A percentile compares a stretch with the other conserved stretches of the same genome.
Evolutionary conservation across 176 grass and related monocot genomes (phyloP).

Genomic region (Olyra latifolia): DNA sequence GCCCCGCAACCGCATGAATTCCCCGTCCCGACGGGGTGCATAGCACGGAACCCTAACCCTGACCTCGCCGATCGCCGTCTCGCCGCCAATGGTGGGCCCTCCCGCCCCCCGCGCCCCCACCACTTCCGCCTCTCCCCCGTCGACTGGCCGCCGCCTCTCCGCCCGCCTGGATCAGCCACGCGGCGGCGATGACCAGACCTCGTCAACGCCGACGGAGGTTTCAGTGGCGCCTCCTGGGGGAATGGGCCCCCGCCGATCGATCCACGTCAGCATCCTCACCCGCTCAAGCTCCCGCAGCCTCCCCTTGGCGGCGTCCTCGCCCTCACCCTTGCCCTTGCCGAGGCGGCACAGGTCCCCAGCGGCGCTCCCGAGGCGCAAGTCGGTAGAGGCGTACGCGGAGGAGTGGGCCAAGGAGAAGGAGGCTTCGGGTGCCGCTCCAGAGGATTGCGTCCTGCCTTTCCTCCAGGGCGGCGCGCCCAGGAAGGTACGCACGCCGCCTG

Average conservation of each 20-base stretch:
- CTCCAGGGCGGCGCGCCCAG: slow-evolving; percentile 41
- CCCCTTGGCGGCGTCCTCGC: slow-evolving; percentile 17
- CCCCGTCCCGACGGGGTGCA: not conserved
- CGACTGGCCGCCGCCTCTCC: slow-evolving; percentile 4
- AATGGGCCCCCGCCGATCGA: slow-evolving; percentile 2
- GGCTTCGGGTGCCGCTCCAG: slow-evolving; percentile 21
- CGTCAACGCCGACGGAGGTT: not conserved
- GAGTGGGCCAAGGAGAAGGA: slow-evolving; percentile 35
- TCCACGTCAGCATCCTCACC: slow-evolving; percentile 2
- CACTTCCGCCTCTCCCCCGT: not conserved
- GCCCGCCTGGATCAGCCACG: not conserved
- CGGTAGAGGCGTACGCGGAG: slow-evolving; percentile 2
- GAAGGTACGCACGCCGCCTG: slow-evolving; percentile 31
- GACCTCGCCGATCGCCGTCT: not conserved
- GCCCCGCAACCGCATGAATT: not conserved
- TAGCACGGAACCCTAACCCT: not conserved
- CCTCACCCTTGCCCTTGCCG: not conserved
- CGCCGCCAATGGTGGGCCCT: slow-evolving; percentile 10
- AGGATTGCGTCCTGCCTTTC: slow-evolving; percentile 53
- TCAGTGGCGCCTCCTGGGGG: not conserved
- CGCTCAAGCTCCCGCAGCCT: not conserved
- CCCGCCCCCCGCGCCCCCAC: not conserved
- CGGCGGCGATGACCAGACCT: not conserved
- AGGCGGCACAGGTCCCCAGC: not conserved
- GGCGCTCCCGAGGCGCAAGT: not conserved